These are phyloP conservation scores for Ogataea paraovalis DNA, from an alignment of 805 yeast genomes.

Conservation along the genomic window DNA sequence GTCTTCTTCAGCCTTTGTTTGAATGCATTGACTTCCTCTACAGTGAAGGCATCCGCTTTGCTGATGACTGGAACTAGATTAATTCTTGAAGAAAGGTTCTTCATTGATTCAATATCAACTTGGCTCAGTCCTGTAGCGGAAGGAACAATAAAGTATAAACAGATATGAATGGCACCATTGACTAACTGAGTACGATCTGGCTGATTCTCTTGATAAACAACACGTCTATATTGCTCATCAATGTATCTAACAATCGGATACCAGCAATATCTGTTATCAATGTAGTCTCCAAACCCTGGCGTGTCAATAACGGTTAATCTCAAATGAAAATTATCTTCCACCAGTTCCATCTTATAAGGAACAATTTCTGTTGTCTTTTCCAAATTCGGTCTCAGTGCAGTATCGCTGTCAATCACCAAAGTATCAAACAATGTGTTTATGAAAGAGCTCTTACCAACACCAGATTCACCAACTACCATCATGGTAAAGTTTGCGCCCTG, in stretches of 20 bases:
- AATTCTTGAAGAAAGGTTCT: slow-evolving; percentile 63
- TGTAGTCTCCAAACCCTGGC: slow-evolving; percentile 70
- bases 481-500: slow-evolving; percentile 74
- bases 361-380: slow-evolving; percentile 29
- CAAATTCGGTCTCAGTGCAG: slow-evolving; percentile 17
- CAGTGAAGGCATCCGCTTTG: slow-evolving; percentile 72
- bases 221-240: slow-evolving; percentile 71
- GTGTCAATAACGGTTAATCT: slow-evolving; percentile 64
- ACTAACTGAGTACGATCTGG: slow-evolving; percentile 49
- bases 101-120: slow-evolving; percentile 71
- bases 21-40: slow-evolving; percentile 48
- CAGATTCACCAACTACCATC: slow-evolving; percentile 84
- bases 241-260: slow-evolving; percentile 65
- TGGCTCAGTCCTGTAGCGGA: slow-evolving; percentile 57
- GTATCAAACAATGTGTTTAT: slow-evolving; percentile 74
- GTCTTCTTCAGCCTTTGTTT: slow-evolving; percentile 50
- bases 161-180: slow-evolving; percentile 78
- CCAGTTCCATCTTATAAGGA: slow-evolving; percentile 45
- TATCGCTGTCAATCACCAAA: slow-evolving; percentile 27
- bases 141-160: slow-evolving; percentile 78
- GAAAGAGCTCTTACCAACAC: slow-evolving; percentile 80
- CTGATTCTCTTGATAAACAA: slow-evolving; percentile 74
- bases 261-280: slow-evolving; percentile 67
- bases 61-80: slow-evolving; percentile 80
- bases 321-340: slow-evolving; percentile 56